phyloP scores from a whole-genome alignment of 768 basidiomycete species.

The Macrolepiota fuliginosa region DNA sequence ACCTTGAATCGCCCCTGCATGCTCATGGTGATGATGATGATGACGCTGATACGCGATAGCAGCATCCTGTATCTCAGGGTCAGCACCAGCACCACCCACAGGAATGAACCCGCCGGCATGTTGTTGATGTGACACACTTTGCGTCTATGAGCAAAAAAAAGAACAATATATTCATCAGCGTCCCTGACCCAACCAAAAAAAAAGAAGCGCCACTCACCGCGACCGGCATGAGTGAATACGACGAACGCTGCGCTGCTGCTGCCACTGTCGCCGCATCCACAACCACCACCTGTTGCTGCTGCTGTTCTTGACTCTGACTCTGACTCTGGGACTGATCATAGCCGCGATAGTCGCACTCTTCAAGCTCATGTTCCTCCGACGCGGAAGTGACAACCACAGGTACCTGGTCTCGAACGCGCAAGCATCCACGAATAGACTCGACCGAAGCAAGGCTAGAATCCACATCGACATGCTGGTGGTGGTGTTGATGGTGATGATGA shows the following conservation, averaged over 20 bases:
- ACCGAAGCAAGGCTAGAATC: constrained; percentile 42
- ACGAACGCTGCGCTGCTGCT: background rate
- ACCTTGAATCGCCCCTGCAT: too few species aligned
- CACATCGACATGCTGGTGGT: constrained; percentile 67
- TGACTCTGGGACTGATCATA: background rate
- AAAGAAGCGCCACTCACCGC: too few species aligned
- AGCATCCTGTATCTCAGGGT: too few species aligned
- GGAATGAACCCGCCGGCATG: too few species aligned
- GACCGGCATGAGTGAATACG: too few species aligned
- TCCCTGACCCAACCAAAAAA: too few species aligned
- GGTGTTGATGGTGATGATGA: background rate
- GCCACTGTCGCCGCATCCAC: background rate
- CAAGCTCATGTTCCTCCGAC: background rate
- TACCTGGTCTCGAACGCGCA: background rate
- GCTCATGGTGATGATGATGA: too few species aligned
- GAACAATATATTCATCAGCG: too few species aligned
- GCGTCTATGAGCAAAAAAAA: too few species aligned
- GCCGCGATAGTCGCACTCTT: background rate
- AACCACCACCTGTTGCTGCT: background rate
- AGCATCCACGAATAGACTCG: background rate
- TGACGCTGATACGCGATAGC: too few species aligned
- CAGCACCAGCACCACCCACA: too few species aligned
- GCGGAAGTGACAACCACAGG: background rate
- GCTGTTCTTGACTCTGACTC: background rate
- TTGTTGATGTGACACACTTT: too few species aligned